phyloP scores from a whole-genome alignment of 768 basidiomycete genomes.

The Lyophyllum atratum region DNA sequence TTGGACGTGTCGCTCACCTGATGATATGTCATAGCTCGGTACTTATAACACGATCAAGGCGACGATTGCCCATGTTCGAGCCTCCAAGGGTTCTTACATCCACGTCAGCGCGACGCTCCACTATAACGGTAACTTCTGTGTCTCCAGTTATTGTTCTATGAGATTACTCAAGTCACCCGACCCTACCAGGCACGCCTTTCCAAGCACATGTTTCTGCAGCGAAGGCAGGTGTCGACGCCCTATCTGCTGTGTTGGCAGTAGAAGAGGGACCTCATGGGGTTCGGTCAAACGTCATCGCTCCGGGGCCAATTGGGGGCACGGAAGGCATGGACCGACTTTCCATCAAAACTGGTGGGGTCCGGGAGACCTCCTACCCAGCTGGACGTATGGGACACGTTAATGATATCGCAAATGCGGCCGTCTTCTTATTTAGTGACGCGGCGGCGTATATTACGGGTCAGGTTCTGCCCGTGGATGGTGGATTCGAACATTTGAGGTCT shows the following conservation, averaged over 20 bases:
- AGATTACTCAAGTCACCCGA: constrained; percentile 13
- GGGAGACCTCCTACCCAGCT: constrained; percentile 23
- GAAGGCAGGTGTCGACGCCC: constrained; percentile 91
- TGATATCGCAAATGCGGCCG: constrained; percentile 70
- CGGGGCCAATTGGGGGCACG: constrained; percentile 80
- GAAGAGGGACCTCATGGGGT: constrained; percentile 97
- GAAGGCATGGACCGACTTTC: constrained; percentile 70
- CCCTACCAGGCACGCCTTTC: constrained; percentile 67
- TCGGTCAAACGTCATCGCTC: constrained; percentile 84
- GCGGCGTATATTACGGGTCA: constrained; percentile 79
- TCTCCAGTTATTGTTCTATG: not conserved
- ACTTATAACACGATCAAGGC: constrained; percentile 96
- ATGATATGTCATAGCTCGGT: constrained; percentile 59
- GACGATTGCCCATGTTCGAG: constrained; percentile 73
- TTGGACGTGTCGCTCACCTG: not conserved
- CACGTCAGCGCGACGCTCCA: constrained; percentile 91
- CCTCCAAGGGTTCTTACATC: constrained; percentile 78
- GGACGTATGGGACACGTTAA: constrained; percentile 60
- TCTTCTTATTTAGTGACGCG: constrained; percentile 84
- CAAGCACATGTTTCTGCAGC: constrained; percentile 95
- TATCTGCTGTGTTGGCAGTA: constrained; percentile 82
- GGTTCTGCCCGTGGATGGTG: constrained; percentile 73
- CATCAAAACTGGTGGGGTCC: constrained; percentile 26
- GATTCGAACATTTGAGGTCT: constrained; percentile 51
- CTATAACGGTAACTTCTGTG: constrained; percentile 59